phyloP scores from a whole-genome alignment of 108 stramenopile genomes.

The Skeletonema costatum region DNA sequence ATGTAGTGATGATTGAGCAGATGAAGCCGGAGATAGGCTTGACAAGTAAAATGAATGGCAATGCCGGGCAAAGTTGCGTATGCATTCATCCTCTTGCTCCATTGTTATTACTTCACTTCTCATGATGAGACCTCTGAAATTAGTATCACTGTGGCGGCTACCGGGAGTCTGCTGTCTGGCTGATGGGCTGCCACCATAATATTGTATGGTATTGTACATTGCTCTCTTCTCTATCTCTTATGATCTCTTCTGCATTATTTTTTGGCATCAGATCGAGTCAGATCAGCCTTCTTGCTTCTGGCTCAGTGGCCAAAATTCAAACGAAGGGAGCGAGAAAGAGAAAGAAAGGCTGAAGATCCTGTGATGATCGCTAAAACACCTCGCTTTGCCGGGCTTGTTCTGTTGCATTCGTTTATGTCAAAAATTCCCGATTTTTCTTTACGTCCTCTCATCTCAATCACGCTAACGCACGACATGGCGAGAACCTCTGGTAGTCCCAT shows the following conservation, averaged over 20 bases:
- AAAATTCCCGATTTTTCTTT: background rate
- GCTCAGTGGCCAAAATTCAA: background rate
- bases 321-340: background rate
- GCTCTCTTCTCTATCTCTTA: no score
- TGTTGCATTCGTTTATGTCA: background rate
- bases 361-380: no score
- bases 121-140: background rate
- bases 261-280: no score
- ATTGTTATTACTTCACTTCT: background rate
- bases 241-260: no score
- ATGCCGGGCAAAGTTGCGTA: constrained; percentile 19
- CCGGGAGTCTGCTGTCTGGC: no score
- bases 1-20: background rate
- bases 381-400: background rate
- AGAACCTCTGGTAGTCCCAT: no score
- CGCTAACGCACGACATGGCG: no score
- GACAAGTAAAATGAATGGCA: constrained; percentile 38
- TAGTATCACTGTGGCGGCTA: no score
- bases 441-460: background rate
- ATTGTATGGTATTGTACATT: no score
- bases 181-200: no score
- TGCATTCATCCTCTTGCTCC: constrained; percentile 1
- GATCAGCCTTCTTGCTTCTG: no score
- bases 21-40: constrained; percentile 23
- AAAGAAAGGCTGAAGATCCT: background rate